Evolutionary conservation across 192 early-diverging fungal species (phyloP).

Genomic region (Backusella psychrophila): DNA sequence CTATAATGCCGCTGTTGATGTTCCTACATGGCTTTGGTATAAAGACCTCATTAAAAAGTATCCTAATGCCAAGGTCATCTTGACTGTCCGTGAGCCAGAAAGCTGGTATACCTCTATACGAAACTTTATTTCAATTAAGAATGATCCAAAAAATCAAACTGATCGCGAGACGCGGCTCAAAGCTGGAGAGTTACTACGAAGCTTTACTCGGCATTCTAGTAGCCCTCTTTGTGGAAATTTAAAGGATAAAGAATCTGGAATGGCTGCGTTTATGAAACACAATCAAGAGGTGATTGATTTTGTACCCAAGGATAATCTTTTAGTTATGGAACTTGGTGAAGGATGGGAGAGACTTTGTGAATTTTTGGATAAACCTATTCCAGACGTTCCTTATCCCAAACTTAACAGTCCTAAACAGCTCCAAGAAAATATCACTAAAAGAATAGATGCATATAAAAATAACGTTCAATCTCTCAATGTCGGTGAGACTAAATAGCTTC

Average conservation of each 20-base stretch:
- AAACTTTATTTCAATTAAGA: no score
- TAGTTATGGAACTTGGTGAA: slow-evolving; percentile 2
- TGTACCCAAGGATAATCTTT: not conserved
- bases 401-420: not conserved
- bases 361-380: not conserved
- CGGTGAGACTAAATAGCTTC: not conserved
- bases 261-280: not conserved
- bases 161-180: no score
- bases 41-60: no score
- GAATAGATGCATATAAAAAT: not conserved
- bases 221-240: no score
- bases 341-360: slow-evolving; percentile 7
- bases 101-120: no score
- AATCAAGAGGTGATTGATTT: not conserved
- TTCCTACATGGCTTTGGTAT: no score
- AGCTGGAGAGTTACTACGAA: no score
- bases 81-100: no score
- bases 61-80: no score
- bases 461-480: not conserved
- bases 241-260: not conserved
- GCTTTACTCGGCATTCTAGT: no score
- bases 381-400: not conserved
- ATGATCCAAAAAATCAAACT: no score
- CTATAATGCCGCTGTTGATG: no score
- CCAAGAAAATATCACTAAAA: not conserved